Evolutionary conservation across 306 rosid genomes (phyloP), one percentile per base, ranked within the genome.

Genomic region (Quercus wislizeni): DNA sequence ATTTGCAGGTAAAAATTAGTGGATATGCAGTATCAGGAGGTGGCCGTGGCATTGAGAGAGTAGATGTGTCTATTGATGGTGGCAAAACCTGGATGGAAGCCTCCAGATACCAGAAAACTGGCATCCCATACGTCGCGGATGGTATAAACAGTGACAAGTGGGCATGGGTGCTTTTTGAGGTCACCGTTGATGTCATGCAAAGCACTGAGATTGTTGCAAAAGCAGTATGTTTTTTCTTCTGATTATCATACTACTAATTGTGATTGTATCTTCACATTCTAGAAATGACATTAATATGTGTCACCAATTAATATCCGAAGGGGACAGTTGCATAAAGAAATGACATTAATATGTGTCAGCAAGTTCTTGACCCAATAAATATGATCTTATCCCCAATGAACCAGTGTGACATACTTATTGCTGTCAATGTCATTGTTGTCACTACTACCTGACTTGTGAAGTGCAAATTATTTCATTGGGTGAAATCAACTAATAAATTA

Each of bases 101-200:
- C 77, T 84, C 86, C 20, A 90, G 91, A 80, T 85, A 71, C 82
- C 98, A 93, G 85, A 91, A 86, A 83, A 61, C 18, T 61, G 96
- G 83, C 51, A 64, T 79, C 73, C 89, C 87, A 15, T 90, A 95
- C 59, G 71, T 91, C 28, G 31, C 97, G 6, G 98, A 90, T 51
- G 83, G 80, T 63, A 76, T 77, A 71, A 80, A 82, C 83, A 84
- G 94, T 79, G 92, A 95, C 78, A 95, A 91, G 80, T 95, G 99
- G 99, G 99, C 98, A 55, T 95, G 99, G 99, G 98, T 95, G 83
- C 89, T 95, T 38, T 95, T 95, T 41, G 94, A 91, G 83, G 82
- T 86, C 86, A 82, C 80, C 2, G 79, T 85, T 41, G 94, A 92
- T 81, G 85, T 92, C 81, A 81, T 5, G 69, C 85, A 33, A 55